These are phyloP conservation scores for Multifurca ochricompacta DNA, from an alignment of 768 basidiomycete genomes.

Conservation along the genomic window DNA sequence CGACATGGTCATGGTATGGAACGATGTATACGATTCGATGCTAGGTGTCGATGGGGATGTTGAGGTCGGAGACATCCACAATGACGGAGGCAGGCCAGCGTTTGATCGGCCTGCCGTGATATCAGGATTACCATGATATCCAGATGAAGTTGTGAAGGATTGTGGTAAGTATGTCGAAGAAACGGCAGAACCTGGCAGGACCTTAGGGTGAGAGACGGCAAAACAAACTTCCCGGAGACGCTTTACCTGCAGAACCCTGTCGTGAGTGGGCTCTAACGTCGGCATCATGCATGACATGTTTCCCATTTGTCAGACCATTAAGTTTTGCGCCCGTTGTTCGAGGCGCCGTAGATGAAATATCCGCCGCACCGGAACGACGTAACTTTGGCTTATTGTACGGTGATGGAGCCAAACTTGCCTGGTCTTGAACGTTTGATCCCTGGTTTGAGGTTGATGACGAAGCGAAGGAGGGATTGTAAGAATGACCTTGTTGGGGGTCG, in stretches of 20 bases:
- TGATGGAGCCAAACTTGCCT: neutral
- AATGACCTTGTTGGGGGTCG: neutral
- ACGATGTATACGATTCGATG: slow-evolving; percentile 26
- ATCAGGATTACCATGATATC: slow-evolving; percentile 23
- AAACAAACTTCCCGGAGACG: neutral
- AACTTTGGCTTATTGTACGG: neutral
- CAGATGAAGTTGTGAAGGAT: slow-evolving; percentile 22
- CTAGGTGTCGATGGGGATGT: slow-evolving; percentile 38
- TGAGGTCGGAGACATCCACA: slow-evolving; percentile 77
- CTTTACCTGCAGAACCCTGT: slow-evolving; percentile 14
- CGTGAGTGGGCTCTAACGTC: slow-evolving; percentile 4
- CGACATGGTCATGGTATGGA: slow-evolving; percentile 11
- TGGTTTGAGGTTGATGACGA: neutral
- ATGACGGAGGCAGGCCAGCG: slow-evolving; percentile 57
- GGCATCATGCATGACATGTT: neutral
- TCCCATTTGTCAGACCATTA: slow-evolving; percentile 1
- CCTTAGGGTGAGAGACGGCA: neutral
- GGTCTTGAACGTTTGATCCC: neutral
- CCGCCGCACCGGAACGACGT: neutral
- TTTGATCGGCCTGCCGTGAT: slow-evolving; percentile 42
- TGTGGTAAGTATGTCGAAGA: slow-evolving; percentile 15
- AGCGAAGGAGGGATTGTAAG: neutral
- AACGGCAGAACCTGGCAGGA: slow-evolving; percentile 11
- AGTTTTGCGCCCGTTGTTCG: neutral
- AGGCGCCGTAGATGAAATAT: neutral